A percentile compares a stretch with the other conserved stretches of the same genome.
Evolutionary conservation across 805 yeast genomes (phyloP).

Genomic region (Suhomyces emberorum): DNA sequence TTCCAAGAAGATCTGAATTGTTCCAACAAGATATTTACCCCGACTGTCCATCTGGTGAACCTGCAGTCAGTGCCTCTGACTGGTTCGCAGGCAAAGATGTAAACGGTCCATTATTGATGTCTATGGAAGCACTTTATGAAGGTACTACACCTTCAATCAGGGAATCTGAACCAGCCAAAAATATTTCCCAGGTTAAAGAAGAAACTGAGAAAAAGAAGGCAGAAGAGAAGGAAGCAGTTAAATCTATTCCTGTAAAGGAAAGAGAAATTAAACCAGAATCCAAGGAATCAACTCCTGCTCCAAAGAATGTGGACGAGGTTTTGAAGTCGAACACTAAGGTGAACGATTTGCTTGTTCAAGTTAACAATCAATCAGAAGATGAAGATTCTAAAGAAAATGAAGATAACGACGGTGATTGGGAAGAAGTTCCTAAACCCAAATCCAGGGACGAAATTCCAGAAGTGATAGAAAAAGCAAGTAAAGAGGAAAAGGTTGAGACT

Average conservation of each 20-base stretch:
- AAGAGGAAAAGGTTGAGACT: slow-evolving; percentile 6
- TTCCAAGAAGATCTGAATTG: slow-evolving; percentile 90
- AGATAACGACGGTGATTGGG: slow-evolving; percentile 40
- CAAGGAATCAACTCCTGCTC: slow-evolving; percentile 9
- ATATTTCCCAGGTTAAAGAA: slow-evolving; percentile 25
- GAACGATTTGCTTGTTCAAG: slow-evolving; percentile 33
- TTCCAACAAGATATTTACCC: slow-evolving; percentile 94
- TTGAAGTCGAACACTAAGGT: slow-evolving; percentile 37
- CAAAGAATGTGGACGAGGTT: slow-evolving; percentile 32
- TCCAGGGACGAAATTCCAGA: slow-evolving; percentile 6
- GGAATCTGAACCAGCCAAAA: slow-evolving; percentile 35
- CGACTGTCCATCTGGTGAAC: slow-evolving; percentile 75
- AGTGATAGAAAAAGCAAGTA: slow-evolving; percentile 1
- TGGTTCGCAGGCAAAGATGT: slow-evolving; percentile 76
- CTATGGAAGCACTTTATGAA: slow-evolving; percentile 76
- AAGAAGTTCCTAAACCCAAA: slow-evolving; percentile 32
- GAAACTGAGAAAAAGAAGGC: slow-evolving; percentile 18
- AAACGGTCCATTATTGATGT: slow-evolving; percentile 77
- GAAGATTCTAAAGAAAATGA: slow-evolving; percentile 18
- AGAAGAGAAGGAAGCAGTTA: slow-evolving; percentile 10
- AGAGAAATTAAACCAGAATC: slow-evolving; percentile 5
- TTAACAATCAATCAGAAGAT: slow-evolving; percentile 39
- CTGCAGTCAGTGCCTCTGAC: slow-evolving; percentile 77
- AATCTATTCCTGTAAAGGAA: slow-evolving; percentile 1
- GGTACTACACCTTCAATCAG: slow-evolving; percentile 56